Percentiles rank a stretch among this genome's conserved stretches.
Evolutionary conservation across 1,139 yeast genomes (phyloP).

Genomic region (Yamadazyma songkhlaensis): DNA sequence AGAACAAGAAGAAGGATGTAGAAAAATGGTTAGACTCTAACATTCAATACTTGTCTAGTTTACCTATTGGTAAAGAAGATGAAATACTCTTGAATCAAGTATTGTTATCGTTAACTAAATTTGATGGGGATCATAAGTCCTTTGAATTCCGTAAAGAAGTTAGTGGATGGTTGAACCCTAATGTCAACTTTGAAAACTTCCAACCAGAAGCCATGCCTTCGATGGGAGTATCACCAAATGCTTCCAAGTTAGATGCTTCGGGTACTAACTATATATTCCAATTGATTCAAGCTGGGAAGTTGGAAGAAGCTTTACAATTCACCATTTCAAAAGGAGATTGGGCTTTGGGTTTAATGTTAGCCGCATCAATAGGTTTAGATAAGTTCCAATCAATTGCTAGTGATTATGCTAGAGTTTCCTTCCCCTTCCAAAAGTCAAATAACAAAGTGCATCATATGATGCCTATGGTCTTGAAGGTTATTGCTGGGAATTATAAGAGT

Average conservation of each 20-base stretch:
- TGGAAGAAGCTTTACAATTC: constrained; percentile 61
- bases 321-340: constrained; percentile 68
- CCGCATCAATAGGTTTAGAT: constrained; percentile 62
- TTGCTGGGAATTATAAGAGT: constrained; percentile 59
- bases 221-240: constrained; percentile 24
- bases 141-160: constrained; percentile 24
- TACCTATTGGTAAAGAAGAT: constrained; percentile 10
- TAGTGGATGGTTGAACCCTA: constrained; percentile 34
- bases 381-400: constrained; percentile 58
- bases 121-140: constrained; percentile 30
- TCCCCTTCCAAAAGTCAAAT: constrained; percentile 39
- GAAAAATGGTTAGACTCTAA: constrained; percentile 55
- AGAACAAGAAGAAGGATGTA: constrained; percentile 59
- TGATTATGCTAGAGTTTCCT: constrained; percentile 37
- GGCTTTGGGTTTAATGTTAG: constrained; percentile 73
- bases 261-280: constrained; percentile 35
- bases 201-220: constrained; percentile 15
- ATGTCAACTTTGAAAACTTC: constrained; percentile 23
- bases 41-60: constrained; percentile 9
- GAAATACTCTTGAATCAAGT: constrained; percentile 32
- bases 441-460: constrained; percentile 50
- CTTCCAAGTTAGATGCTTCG: constrained; percentile 34
- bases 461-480: constrained; percentile 61
- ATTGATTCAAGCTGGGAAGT: constrained; percentile 59
- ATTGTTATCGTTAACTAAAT: constrained; percentile 22